Evolutionary conservation across 345 rosid species (phyloP).

Genomic region (Mangifera indica): DNA sequence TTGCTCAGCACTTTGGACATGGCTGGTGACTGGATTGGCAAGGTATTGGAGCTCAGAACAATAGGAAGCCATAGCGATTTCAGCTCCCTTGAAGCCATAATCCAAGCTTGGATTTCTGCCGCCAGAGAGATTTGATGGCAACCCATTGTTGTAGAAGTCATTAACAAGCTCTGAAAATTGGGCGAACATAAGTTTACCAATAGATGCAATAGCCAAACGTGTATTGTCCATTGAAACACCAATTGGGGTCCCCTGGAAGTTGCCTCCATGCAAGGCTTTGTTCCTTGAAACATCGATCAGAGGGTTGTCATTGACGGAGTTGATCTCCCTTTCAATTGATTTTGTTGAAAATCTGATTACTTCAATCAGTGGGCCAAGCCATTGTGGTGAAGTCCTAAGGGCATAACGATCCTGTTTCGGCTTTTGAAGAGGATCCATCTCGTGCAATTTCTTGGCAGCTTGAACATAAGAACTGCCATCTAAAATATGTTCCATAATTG

Average conservation of each 20-base stretch:
- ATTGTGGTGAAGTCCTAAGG: conserved; percentile 54
- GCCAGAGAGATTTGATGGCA: conserved; percentile 66
- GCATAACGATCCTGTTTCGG: conserved; percentile 60
- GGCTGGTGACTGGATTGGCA: conserved; percentile 55
- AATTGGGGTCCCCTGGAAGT: conserved; percentile 61
- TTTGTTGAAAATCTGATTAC: conserved; percentile 47
- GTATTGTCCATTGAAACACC: conserved; percentile 59
- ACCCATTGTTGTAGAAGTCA: conserved; percentile 74
- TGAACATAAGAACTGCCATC: conserved; percentile 47
- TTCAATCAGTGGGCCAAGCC: conserved; percentile 61
- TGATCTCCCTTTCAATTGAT: conserved; percentile 52
- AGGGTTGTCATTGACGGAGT: conserved; percentile 66
- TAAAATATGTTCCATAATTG: conserved; percentile 53
- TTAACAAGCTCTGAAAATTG: conserved; percentile 68
- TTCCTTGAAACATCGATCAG: conserved; percentile 64
- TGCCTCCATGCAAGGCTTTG: conserved; percentile 73
- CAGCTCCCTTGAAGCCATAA: conserved; percentile 77
- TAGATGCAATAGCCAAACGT: conserved; percentile 45
- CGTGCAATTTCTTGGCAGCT: conserved; percentile 43
- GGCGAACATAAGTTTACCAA: conserved; percentile 57
- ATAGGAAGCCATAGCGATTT: conserved; percentile 70
- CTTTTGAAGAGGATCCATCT: conserved; percentile 49
- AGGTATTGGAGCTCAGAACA: conserved; percentile 56
- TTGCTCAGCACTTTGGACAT: conserved; percentile 58
- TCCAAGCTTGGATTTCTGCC: conserved; percentile 74